Evolutionary conservation across 805 yeast species (phyloP), one percentile per base, ranked within the genome.

Genomic region (Tetrapisispora arboricola): DNA sequence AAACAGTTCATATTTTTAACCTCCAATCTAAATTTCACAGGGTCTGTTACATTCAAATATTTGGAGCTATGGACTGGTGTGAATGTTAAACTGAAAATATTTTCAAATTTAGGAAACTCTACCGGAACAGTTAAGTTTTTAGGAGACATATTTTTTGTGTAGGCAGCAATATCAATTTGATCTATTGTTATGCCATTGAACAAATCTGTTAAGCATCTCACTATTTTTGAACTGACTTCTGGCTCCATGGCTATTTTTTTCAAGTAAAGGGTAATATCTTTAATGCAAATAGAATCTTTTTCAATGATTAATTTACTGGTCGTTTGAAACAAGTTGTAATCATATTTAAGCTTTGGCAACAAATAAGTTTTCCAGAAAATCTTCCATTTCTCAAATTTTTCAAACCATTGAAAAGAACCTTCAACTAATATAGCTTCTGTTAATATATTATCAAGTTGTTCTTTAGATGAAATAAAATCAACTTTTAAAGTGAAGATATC

Each of bases 101-200:
- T 49, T 16, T 48, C 53, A 32, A 51, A 43, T 21, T 41, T 45
- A 4, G 63, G 62, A 29, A 60, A 31, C 18, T 46, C 50, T 2
- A 60, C 61, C 0, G 61, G 61, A 4, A 58, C 57, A 15, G 44
- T 36, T 16, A 60, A 37, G 25, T 39, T 41, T 17, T 50, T 41
- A 7, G 49, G 42, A 11, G 33, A 19, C 25, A 57, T 18, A 36
- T 57, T 55, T 27, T 50, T 43, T 2, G 53, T 38, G 32, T 53
- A 56, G 8, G 49, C 58, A 18, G 26, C 34, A n/a, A 55, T 41
- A 22, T 57, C 61, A 16, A 51, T 44, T 17, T 46, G 49, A 16
- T 45, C 44, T 17, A 57, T 25, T 22, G 40, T 40, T 11, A 47
- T 41, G 32, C 63, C 63, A 1, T 36, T 30, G 0, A 20, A 12